These are phyloP conservation scores for Aureobasidium leucospermi DNA, from an alignment of 2,329 filamentous ascomycete species.

Conservation along the genomic window DNA sequence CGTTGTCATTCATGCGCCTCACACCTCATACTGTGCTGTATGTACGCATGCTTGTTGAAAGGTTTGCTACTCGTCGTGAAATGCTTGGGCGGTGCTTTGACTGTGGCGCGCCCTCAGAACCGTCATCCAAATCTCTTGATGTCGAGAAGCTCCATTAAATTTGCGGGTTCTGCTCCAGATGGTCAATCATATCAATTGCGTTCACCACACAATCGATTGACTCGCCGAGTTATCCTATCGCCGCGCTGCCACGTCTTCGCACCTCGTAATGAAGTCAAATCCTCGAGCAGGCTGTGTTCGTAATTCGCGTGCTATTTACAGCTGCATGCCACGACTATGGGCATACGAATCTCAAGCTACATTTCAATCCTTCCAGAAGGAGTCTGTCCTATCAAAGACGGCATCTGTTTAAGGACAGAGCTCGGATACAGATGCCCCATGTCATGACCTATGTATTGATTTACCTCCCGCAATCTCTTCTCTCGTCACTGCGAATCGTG, in stretches of 20 bases:
- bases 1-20: constrained; percentile 9
- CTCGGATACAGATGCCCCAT: neutral
- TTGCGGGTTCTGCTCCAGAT: neutral
- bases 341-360: neutral
- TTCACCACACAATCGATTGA: neutral
- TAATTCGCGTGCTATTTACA: neutral
- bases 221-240: neutral
- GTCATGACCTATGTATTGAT: neutral
- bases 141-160: neutral
- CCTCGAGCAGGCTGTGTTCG: neutral
- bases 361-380: constrained; percentile 6
- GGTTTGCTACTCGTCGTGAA: neutral
- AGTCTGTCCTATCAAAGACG: neutral
- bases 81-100: constrained; percentile 5
- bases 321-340: neutral
- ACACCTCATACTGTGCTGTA: neutral
- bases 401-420: neutral
- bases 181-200: neutral
- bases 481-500: neutral
- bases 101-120: neutral
- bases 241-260: neutral
- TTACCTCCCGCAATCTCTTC: neutral
- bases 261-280: neutral
- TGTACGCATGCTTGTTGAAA: neutral
- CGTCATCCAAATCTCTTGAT: neutral